Evolutionary conservation across 495 filamentous ascomycete species (phyloP).

Genomic region (Tuber borchii): DNA sequence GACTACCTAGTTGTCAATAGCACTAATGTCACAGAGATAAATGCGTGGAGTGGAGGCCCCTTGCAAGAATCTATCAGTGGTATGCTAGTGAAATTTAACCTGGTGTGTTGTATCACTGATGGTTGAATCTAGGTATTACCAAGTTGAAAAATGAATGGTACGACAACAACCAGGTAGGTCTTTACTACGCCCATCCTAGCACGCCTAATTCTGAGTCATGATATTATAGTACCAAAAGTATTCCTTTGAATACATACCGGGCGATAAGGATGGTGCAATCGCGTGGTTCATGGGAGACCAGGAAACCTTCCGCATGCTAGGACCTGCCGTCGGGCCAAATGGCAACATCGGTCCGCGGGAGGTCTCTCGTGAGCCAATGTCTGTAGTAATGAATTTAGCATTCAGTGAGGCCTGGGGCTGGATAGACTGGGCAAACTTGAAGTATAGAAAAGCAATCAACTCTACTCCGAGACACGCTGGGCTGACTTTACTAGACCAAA

Average conservation of each 20-base stretch:
- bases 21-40: constrained; percentile 54
- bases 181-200: neutral
- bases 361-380: constrained; percentile 37
- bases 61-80: constrained; percentile 70
- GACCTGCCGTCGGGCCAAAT: constrained; percentile 50
- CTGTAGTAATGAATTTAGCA: constrained; percentile 66
- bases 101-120: constrained; percentile 1
- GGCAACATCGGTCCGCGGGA: constrained; percentile 35
- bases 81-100: constrained; percentile 29
- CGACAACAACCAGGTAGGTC: constrained; percentile 52
- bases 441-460: constrained; percentile 5
- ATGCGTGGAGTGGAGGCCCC: constrained; percentile 61
- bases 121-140: constrained; percentile 41
- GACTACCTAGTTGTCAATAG: constrained; percentile 60
- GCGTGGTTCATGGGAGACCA: constrained; percentile 65
- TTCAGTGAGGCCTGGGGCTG: constrained; percentile 63
- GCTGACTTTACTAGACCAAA: constrained; percentile 22
- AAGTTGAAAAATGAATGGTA: constrained; percentile 74
- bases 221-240: constrained; percentile 57
- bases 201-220: neutral
- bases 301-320: constrained; percentile 53
- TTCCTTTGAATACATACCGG: constrained; percentile 66
- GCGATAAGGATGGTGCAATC: constrained; percentile 51
- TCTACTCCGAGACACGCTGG: constrained; percentile 42
- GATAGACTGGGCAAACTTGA: constrained; percentile 53